phyloP scores from a whole-genome alignment of 169 alveolate species.

The Cyclospora cayetanensis region DNA sequence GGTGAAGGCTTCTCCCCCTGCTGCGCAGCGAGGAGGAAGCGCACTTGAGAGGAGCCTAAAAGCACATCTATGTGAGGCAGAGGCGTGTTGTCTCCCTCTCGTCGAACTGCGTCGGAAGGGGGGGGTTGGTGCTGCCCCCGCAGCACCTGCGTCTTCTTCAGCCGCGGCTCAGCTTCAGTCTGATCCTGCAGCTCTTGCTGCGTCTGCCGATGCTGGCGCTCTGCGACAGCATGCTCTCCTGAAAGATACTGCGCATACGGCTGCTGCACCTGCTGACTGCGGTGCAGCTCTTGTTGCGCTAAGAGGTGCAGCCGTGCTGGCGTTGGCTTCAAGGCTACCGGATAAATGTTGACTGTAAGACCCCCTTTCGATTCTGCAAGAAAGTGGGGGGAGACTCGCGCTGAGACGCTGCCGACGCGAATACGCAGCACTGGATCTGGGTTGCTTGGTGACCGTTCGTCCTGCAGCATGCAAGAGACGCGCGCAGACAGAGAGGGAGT shows the following conservation, averaged over 20 bases:
- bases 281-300: background rate
- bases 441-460: background rate
- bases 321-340: slow-evolving; percentile 18
- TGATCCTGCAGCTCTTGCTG: background rate
- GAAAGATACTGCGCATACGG: background rate
- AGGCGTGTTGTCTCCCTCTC: background rate
- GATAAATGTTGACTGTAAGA: slow-evolving; percentile 6
- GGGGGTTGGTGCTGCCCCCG: background rate
- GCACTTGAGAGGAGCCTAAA: background rate
- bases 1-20: slow-evolving; percentile 17
- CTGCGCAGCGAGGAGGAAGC: background rate
- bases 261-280: slow-evolving; percentile 53
- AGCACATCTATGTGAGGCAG: slow-evolving; percentile 1
- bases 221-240: background rate
- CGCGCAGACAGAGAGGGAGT: background rate
- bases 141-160: background rate
- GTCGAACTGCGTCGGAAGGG: background rate
- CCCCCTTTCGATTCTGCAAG: background rate
- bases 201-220: slow-evolving; percentile 12
- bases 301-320: background rate
- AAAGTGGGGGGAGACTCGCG: background rate
- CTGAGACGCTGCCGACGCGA: background rate
- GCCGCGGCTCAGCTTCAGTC: background rate
- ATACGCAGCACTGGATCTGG: slow-evolving; percentile 56
- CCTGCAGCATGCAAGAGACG: slow-evolving; percentile 48